phyloP scores from a whole-genome alignment of 129 eudicot genomes.

The Ambrosia trifida region DNA sequence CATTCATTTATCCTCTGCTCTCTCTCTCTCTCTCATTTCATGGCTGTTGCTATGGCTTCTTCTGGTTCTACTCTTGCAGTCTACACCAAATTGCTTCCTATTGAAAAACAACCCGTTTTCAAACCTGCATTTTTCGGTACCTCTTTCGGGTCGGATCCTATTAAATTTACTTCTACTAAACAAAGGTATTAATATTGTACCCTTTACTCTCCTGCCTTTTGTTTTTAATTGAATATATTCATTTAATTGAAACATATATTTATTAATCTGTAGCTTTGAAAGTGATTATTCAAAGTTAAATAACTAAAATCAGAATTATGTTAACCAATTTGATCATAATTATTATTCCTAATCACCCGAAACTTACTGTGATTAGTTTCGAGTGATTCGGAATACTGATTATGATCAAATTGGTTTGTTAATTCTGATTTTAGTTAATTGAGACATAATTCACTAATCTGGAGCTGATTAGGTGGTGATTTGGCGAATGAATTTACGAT shows the following conservation, averaged over 20 bases:
- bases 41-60: slow-evolving; percentile 87
- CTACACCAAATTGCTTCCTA: slow-evolving; percentile 43
- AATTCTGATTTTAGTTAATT: not conserved
- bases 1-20: not conserved
- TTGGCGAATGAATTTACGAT: not conserved
- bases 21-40: slow-evolving; percentile 9
- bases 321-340: too few species aligned
- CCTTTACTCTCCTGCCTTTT: not conserved
- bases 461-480: slow-evolving; percentile 8
- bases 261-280: too few species aligned
- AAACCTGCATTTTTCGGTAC: slow-evolving; percentile 35
- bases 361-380: too few species aligned
- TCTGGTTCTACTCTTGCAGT: slow-evolving; percentile 48
- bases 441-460: not conserved
- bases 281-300: too few species aligned
- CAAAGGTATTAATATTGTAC: slow-evolving; percentile 39
- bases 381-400: too few species aligned
- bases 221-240: too few species aligned
- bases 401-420: too few species aligned
- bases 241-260: too few species aligned
- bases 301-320: too few species aligned
- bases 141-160: slow-evolving; percentile 41
- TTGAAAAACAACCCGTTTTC: slow-evolving; percentile 41
- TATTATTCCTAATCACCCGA: too few species aligned
- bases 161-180: slow-evolving; percentile 42